phyloP scores from a whole-genome alignment of 139 green algal genomes.

The Chlamydomonas sp. region DNA sequence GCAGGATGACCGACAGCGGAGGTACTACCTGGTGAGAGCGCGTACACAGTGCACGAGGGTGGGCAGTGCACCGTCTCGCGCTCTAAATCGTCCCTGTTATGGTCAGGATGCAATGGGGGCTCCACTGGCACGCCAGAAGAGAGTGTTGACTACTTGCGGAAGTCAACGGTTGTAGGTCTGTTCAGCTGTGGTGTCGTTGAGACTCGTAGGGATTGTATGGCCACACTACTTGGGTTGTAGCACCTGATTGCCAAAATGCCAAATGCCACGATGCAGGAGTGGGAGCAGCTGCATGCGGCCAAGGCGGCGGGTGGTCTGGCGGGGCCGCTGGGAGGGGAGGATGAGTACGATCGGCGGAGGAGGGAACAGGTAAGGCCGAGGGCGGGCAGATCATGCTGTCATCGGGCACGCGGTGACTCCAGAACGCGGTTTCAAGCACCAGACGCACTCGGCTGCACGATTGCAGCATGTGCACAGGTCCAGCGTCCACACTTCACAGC shows the following conservation, averaged over 20 bases:
- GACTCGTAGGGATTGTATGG: not conserved
- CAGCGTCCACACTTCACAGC: too few relatives aligned
- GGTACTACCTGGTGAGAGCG: not conserved
- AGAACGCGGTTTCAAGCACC: too few relatives aligned
- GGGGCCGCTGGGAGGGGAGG: not conserved
- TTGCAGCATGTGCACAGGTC: too few relatives aligned
- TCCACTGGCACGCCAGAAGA: not conserved
- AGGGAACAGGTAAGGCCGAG: not conserved
- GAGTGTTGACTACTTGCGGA: too few relatives aligned
- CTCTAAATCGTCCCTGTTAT: too few relatives aligned
- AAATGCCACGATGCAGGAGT: slow-evolving; percentile 3
- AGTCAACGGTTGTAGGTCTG: too few relatives aligned
- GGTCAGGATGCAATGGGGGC: not conserved
- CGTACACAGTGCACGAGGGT: not conserved
- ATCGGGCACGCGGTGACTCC: too few relatives aligned
- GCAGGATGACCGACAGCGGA: slow-evolving; percentile 10
- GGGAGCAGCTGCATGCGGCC: slow-evolving; percentile 2
- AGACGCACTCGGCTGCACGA: too few relatives aligned
- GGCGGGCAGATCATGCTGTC: too few relatives aligned
- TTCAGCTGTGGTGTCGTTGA: not conserved
- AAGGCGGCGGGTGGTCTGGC: not conserved
- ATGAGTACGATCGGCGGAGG: not conserved
- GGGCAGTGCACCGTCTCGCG: not conserved
- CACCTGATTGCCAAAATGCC: not conserved
- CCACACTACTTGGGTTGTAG: not conserved